Conservation (phyloP, 495 filamentous ascomycete species). For the Aspergillus homomorphus region DNA sequence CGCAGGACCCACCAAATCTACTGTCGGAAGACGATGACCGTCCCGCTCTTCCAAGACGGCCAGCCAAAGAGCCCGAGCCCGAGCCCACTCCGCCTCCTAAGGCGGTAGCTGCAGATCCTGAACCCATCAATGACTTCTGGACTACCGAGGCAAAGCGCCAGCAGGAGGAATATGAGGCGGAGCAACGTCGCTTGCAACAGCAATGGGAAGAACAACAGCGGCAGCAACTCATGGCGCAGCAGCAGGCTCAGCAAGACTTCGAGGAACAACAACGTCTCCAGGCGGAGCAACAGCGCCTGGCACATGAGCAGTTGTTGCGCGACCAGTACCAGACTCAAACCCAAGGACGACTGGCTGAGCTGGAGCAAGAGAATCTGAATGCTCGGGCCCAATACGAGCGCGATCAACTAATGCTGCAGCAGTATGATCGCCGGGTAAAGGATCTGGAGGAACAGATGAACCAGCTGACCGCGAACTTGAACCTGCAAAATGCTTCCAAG, state of each 20-base stretch:
- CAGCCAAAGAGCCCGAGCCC: conserved; percentile 56
- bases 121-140: conserved; percentile 97
- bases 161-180: conserved; percentile 89
- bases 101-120: conserved; percentile 69
- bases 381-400: conserved; percentile 92
- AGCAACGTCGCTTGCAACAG: conserved; percentile 81
- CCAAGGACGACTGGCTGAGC: conserved; percentile 86
- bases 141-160: conserved; percentile 85
- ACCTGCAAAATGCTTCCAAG: conserved; percentile 80
- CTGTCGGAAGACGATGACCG: conserved; percentile 78
- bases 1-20: conserved; percentile 88
- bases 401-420: conserved; percentile 94
- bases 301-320: conserved; percentile 81
- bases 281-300: conserved; percentile 82
- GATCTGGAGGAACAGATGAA: conserved; percentile 83
- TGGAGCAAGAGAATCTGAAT: conserved; percentile 92
- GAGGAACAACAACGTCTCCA: conserved; percentile 90
- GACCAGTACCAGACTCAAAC: conserved; percentile 91
- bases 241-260: conserved; percentile 86
- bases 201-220: conserved; percentile 74
- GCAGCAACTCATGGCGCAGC: conserved; percentile 73
- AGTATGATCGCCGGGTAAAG: conserved; percentile 93
- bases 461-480: conserved; percentile 76
- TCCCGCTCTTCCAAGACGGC: conserved; percentile 79
- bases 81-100: conserved; percentile 67